Conservation (phyloP, 2,329 filamentous ascomycete genomes). For the Hypoxylon sp. region DNA sequence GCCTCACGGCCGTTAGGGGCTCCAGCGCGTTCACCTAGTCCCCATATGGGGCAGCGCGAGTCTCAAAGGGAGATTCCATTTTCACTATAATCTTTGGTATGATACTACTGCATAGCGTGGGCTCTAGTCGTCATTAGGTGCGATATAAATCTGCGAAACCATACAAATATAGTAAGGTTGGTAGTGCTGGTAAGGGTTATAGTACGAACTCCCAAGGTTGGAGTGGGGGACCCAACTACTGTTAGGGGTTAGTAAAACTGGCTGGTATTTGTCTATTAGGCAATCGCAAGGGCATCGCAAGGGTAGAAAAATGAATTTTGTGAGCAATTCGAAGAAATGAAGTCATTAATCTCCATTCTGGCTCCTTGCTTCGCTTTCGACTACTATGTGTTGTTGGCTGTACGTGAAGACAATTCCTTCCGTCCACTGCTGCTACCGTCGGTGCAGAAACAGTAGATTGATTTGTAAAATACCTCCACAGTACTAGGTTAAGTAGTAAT, state of each 20-base stretch:
- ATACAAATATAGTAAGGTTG: not conserved
- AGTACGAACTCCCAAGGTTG: not conserved
- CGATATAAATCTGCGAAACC: not conserved
- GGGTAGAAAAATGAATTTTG: too few relatives aligned
- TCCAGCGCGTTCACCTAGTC: constrained; percentile 14
- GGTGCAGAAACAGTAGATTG: too few relatives aligned
- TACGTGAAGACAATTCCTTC: constrained; percentile 5
- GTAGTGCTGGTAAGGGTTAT: not conserved
- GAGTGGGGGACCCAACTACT: not conserved
- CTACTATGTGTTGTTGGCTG: not conserved
- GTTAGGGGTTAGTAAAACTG: too few relatives aligned
- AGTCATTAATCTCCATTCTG: not conserved
- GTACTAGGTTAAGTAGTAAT: too few relatives aligned
- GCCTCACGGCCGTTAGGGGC: not conserved
- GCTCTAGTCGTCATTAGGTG: not conserved
- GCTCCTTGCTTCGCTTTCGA: not conserved
- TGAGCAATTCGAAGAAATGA: too few relatives aligned
- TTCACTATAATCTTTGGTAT: not conserved
- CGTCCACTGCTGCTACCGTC: not conserved
- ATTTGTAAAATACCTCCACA: too few relatives aligned
- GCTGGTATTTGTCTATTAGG: too few relatives aligned
- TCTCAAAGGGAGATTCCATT: not conserved
- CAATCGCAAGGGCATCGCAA: too few relatives aligned
- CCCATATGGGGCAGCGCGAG: constrained; percentile 22
- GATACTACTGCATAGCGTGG: not conserved